These are phyloP conservation scores for Nakaseomyces nivariensis DNA, from an alignment of 1,139 yeast genomes.

Conservation along the genomic window DNA sequence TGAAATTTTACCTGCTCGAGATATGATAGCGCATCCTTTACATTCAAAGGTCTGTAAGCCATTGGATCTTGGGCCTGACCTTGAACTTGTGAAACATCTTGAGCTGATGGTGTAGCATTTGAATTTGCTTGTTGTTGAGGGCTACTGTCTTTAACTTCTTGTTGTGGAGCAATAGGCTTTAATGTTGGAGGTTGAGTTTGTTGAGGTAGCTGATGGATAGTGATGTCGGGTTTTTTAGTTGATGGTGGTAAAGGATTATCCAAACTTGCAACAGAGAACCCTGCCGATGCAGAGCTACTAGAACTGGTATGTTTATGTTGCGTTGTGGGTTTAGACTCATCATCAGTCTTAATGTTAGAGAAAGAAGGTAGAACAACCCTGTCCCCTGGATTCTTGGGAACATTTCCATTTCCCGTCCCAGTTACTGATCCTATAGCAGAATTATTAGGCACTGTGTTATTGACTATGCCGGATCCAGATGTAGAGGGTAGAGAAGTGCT, in stretches of 20 bases:
- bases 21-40: slow-evolving; percentile 90
- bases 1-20: slow-evolving; percentile 92
- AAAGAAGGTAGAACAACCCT: background rate
- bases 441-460: background rate
- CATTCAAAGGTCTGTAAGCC: slow-evolving; percentile 78
- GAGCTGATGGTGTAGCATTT: slow-evolving; percentile 14
- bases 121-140: slow-evolving; percentile 9
- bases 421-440: background rate
- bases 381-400: background rate
- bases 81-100: slow-evolving; percentile 12
- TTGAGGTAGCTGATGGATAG: slow-evolving; percentile 2
- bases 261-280: slow-evolving; percentile 24
- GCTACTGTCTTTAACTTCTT: slow-evolving; percentile 13
- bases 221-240: background rate
- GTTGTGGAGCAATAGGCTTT: slow-evolving; percentile 10
- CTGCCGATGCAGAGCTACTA: slow-evolving; percentile 9
- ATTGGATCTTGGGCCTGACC: background rate
- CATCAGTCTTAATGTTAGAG: background rate
- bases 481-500: background rate
- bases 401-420: background rate
- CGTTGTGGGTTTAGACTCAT: background rate
- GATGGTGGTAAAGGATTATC: slow-evolving; percentile 20
- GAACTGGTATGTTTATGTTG: background rate
- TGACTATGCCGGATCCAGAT: background rate
- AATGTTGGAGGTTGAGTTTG: slow-evolving; percentile 12